Evolutionary conservation across 2,329 filamentous ascomycete species (phyloP), one percentile per base, ranked within the genome.

Genomic region (Microsporum audouinii): DNA sequence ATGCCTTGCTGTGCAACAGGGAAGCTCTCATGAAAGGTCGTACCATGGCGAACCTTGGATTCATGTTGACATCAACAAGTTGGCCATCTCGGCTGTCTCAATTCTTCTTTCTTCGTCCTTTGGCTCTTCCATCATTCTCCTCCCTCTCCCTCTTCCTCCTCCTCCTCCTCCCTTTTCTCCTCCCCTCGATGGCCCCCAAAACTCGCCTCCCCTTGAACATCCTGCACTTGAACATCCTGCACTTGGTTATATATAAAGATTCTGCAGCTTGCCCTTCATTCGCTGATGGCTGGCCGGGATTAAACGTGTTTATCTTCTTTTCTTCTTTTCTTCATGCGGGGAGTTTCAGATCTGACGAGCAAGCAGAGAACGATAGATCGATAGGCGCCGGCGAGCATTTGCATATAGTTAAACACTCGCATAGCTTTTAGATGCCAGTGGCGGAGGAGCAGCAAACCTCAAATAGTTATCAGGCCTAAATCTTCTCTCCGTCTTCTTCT

Each of bases 1-100:
- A 45, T 45, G 41, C 41, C 41, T 97, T 63, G 86, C 86, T 23
- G 82, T 85, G 38, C 91, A 96, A 73, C 83, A 23, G 94, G 45
- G 80, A 83, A 56, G 84, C 86, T 2, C 75, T 95, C 58, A 81
- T 84, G 34, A 79, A 85, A 63, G 89, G 88, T 0, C 75, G 80
- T 10, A 77, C 82, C 1, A 81, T 83, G 34, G 79, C 82, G 5
- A 78, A 80, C 41, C 41, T 45, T 45, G 41, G 41, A 45, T 23
- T 23, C 41, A 23, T 41, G 10, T 41, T 41, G 38, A 41, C 38
- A 41, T 10, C 38, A 41, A 14, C 10, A 41, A 41, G 38, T 41
- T 41, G 38, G 38, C 12, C 38, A 23, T 23, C 17, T 23, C 17
- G 17, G 17, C 17, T 23, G 17, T 23, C 17, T 23, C 17, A 23